A percentile compares a stretch with the other conserved stretches of the same genome.
phyloP scores from a whole-genome alignment of 2,329 filamentous ascomycete species.

The Xylaria polymorpha region DNA sequence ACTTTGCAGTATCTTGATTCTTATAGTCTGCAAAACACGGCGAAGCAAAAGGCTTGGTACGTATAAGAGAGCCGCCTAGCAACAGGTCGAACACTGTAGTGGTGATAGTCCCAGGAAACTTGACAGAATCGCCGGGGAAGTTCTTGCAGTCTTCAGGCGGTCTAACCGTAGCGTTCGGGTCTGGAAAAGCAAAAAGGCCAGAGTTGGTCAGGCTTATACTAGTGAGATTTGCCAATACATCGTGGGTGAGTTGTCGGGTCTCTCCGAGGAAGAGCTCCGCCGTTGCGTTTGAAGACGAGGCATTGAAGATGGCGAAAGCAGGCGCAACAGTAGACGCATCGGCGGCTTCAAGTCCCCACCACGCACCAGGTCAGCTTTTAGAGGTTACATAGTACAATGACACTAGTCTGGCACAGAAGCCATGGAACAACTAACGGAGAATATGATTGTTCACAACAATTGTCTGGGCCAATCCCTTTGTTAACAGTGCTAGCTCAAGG shows the following conservation, averaged over 20 bases:
- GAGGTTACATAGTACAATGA: not conserved
- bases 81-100: constrained; percentile 45
- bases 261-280: constrained; percentile 46
- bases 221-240: constrained; percentile 46
- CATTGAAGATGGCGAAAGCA: constrained; percentile 43
- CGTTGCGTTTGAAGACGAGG: constrained; percentile 46
- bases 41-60: constrained; percentile 46
- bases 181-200: constrained; percentile 43
- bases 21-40: constrained; percentile 47
- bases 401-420: constrained; percentile 19
- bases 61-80: constrained; percentile 46
- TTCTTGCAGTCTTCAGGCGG: constrained; percentile 45
- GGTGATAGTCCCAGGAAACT: constrained; percentile 44
- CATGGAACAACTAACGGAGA: constrained; percentile 44
- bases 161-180: constrained; percentile 38
- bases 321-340: constrained; percentile 44
- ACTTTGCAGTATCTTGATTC: constrained; percentile 44
- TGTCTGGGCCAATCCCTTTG: constrained; percentile 40
- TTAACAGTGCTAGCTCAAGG: constrained; percentile 37
- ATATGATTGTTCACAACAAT: constrained; percentile 46
- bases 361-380: constrained; percentile 39
- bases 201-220: constrained; percentile 44
- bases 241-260: constrained; percentile 45
- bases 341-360: constrained; percentile 39
- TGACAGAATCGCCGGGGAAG: constrained; percentile 44